Evolutionary conservation across 257 asterid genomes (phyloP).

Genomic region (Handroanthus guayacan): DNA sequence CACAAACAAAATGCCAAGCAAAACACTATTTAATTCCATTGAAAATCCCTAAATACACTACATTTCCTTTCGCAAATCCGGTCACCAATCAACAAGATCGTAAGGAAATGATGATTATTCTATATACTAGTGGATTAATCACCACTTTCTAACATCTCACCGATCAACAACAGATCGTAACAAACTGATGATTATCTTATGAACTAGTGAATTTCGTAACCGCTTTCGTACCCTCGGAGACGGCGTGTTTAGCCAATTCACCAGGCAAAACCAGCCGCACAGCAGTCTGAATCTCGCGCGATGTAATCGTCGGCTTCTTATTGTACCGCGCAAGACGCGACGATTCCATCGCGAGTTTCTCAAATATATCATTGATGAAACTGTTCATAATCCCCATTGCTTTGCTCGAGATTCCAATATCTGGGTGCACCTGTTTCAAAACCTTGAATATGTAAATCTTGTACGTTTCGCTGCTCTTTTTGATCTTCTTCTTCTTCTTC

Average conservation of each 20-base stretch:
- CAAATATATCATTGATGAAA: constrained; percentile 54
- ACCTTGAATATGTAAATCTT: constrained; percentile 56
- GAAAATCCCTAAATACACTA: constrained; percentile 5
- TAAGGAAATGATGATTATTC: not conserved
- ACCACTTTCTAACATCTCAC: constrained; percentile 42
- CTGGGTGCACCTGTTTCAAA: constrained; percentile 55
- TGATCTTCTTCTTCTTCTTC: constrained; percentile 51
- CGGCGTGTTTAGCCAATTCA: constrained; percentile 57
- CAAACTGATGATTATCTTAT: not conserved
- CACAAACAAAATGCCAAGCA: not conserved
- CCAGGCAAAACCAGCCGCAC: constrained; percentile 55
- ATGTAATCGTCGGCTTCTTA: constrained; percentile 56
- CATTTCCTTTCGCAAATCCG: constrained; percentile 1
- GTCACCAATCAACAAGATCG: constrained; percentile 1
- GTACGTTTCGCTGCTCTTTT: constrained; percentile 54
- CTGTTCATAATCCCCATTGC: constrained; percentile 63
- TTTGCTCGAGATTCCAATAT: constrained; percentile 53
- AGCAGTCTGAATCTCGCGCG: constrained; percentile 57
- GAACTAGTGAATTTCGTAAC: constrained; percentile 60
- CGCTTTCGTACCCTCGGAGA: constrained; percentile 58
- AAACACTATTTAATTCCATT: not conserved
- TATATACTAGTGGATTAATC: constrained; percentile 52
- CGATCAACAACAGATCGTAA: not conserved
- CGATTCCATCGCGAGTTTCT: constrained; percentile 54
- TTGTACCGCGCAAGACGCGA: constrained; percentile 52